phyloP scores from a whole-genome alignment of 2,329 filamentous ascomycete genomes.

The Trichoderma sp. region DNA sequence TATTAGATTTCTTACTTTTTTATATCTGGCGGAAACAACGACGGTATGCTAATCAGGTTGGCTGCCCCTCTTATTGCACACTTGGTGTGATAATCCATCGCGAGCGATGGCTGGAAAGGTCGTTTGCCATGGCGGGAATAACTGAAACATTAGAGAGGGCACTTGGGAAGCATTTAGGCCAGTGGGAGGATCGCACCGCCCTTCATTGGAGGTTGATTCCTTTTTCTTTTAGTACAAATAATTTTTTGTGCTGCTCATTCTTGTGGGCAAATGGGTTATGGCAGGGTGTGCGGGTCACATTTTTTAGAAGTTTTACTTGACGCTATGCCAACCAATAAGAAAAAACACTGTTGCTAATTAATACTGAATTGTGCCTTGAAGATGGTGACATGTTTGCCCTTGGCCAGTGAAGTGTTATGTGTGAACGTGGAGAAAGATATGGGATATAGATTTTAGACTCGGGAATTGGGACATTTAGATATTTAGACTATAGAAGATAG shows the following conservation, averaged over 20 bases:
- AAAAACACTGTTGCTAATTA: slow-evolving; percentile 20
- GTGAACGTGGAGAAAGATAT: neutral
- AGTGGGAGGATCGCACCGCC: slow-evolving; percentile 9
- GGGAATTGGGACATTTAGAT: neutral
- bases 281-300: slow-evolving; percentile 36
- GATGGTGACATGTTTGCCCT: slow-evolving; percentile 9
- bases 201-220: slow-evolving; percentile 17
- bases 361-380: slow-evolving; percentile 12
- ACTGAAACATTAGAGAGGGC: slow-evolving; percentile 17
- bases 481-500: neutral
- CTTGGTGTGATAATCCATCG: slow-evolving; percentile 53
- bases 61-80: slow-evolving; percentile 47
- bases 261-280: slow-evolving; percentile 30
- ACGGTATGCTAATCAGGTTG: slow-evolving; percentile 29
- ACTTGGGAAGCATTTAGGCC: neutral
- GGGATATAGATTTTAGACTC: neutral
- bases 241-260: slow-evolving; percentile 25
- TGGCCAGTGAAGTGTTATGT: slow-evolving; percentile 6
- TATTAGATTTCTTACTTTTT: slow-evolving; percentile 24
- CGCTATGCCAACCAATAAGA: slow-evolving; percentile 21
- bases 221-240: slow-evolving; percentile 15
- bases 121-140: slow-evolving; percentile 31
- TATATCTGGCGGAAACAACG: slow-evolving; percentile 30
- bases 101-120: slow-evolving; percentile 41
- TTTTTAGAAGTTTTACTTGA: slow-evolving; percentile 25